phyloP scores from a whole-genome alignment of 2,329 filamentous ascomycete species.

The Aspergillus fumigatiaffinis region DNA sequence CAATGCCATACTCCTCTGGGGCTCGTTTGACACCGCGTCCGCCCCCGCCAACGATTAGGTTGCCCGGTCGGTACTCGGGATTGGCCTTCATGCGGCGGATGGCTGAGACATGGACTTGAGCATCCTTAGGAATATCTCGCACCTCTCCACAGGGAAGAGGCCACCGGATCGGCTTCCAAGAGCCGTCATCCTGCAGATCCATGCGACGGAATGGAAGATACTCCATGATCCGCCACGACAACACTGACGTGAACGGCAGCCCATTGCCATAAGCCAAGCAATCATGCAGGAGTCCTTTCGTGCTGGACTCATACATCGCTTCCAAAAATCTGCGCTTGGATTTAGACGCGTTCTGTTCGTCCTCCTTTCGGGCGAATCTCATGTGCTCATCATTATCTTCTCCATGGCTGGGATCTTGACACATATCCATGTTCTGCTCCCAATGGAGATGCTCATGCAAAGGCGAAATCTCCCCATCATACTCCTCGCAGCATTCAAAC shows the following conservation, averaged over 20 bases:
- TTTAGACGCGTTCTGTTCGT: constrained; percentile 22
- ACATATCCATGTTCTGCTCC: constrained; percentile 11
- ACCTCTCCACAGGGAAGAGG: constrained; percentile 74
- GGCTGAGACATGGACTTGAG: constrained; percentile 69
- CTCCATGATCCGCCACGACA: constrained; percentile 75
- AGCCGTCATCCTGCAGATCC: constrained; percentile 68
- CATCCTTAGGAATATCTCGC: constrained; percentile 68
- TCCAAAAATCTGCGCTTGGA: constrained; percentile 49
- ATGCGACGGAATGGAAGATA: constrained; percentile 77
- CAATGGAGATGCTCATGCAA: constrained; percentile 24
- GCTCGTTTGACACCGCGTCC: constrained; percentile 65
- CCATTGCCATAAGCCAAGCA: constrained; percentile 64
- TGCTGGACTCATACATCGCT: constrained; percentile 56
- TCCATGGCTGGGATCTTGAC: constrained; percentile 9
- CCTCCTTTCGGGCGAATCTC: constrained; percentile 5
- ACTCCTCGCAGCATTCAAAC: constrained; percentile 58
- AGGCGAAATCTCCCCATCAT: constrained; percentile 31
- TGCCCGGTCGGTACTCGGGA: constrained; percentile 66
- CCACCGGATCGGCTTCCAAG: constrained; percentile 78
- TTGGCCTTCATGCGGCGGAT: constrained; percentile 67
- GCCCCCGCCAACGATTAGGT: constrained; percentile 74
- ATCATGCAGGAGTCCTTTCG: constrained; percentile 61
- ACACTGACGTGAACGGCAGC: constrained; percentile 51
- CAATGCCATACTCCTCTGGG: constrained; percentile 60
- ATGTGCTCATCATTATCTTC: constrained; percentile 7